These are phyloP conservation scores for Udeniomyces megalosporus DNA, from an alignment of 768 basidiomycete genomes.

Conservation along the genomic window DNA sequence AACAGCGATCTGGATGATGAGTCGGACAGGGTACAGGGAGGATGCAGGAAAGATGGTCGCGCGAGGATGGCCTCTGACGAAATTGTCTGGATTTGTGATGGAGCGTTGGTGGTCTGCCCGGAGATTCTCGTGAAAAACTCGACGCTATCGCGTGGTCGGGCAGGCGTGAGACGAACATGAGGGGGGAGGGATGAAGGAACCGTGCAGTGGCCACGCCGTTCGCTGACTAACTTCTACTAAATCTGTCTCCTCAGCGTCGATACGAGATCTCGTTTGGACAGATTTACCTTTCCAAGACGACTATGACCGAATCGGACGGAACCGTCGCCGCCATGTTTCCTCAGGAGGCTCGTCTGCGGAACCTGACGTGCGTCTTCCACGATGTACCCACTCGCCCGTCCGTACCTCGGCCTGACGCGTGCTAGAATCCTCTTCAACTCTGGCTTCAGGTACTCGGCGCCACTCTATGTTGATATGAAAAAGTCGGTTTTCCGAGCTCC, in stretches of 20 bases:
- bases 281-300: conserved; percentile 89
- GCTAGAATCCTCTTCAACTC: background rate
- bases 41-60: background rate
- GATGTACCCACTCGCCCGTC: background rate
- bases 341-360: conserved; percentile 86
- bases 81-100: no score
- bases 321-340: conserved; percentile 86
- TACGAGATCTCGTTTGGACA: conserved; percentile 97
- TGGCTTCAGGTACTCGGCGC: conserved; percentile 55
- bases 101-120: no score
- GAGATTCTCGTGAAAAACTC: no score
- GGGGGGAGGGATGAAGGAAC: no score
- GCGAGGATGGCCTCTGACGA: background rate
- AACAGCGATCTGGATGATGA: background rate
- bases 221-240: no score
- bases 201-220: no score
- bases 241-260: conserved; percentile 64
- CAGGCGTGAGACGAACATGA: no score
- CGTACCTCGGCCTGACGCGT: background rate
- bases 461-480: conserved; percentile 87
- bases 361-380: conserved; percentile 53
- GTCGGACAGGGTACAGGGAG: no score
- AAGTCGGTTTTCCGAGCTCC: conserved; percentile 65
- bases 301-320: conserved; percentile 88
- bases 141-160: no score